Conservation (phyloP, 2,329 filamentous ascomycete genomes). For the Mycocentrospora acerina region DNA sequence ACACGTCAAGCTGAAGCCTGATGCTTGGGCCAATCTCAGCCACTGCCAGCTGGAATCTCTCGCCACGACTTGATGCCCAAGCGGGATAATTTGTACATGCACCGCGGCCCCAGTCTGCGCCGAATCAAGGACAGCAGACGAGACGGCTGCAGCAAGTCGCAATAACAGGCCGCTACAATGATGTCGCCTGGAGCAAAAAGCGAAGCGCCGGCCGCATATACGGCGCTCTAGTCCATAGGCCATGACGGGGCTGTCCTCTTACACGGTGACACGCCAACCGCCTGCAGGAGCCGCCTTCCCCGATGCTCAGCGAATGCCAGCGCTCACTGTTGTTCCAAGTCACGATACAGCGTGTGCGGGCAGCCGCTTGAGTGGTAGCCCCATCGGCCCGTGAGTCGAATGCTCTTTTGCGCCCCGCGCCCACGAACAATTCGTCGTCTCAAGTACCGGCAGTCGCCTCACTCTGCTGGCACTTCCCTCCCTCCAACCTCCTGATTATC, state of each 20-base stretch:
- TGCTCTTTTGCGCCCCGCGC: constrained; percentile 13
- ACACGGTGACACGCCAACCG: constrained; percentile 35
- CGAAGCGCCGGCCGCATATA: constrained; percentile 39
- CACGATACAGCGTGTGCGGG: constrained; percentile 25
- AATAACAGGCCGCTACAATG: neutral
- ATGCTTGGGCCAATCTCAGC: too few species aligned
- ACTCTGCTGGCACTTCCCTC: constrained; percentile 19
- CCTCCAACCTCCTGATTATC: constrained; percentile 6
- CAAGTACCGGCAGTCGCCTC: constrained; percentile 25
- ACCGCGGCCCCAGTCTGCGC: constrained; percentile 28
- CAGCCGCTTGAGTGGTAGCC: constrained; percentile 26
- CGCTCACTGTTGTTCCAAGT: constrained; percentile 28
- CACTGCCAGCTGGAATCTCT: constrained; percentile 6
- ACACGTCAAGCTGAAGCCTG: too few species aligned
- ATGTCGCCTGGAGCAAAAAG: constrained; percentile 2
- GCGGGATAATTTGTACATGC: constrained; percentile 17
- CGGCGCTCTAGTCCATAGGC: constrained; percentile 20
- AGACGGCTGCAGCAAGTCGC: constrained; percentile 9
- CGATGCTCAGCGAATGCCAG: constrained; percentile 32
- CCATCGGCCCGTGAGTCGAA: constrained; percentile 15
- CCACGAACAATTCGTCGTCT: constrained; percentile 24
- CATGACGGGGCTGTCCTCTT: constrained; percentile 25
- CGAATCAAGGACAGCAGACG: constrained; percentile 7
- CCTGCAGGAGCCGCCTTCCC: constrained; percentile 24
- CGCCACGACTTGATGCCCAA: constrained; percentile 10